phyloP scores from a whole-genome alignment of 257 asterid species.

The Buddleja alternifolia region DNA sequence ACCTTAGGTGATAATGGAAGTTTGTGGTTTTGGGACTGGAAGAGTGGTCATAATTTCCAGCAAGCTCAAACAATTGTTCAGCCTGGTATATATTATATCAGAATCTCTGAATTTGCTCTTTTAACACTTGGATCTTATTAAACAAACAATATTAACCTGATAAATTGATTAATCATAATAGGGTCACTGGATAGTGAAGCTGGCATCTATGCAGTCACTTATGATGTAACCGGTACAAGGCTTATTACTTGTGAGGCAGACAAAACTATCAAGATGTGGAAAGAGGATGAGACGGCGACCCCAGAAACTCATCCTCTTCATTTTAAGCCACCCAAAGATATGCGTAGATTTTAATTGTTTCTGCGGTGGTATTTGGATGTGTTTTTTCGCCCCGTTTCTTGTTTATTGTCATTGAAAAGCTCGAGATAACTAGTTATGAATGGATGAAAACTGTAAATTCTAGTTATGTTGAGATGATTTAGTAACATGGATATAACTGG shows the following conservation, averaged over 20 bases:
- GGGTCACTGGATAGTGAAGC: constrained; percentile 99
- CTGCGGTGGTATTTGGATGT: background rate
- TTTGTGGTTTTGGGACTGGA: constrained; percentile 99
- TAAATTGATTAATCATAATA: constrained; percentile 23
- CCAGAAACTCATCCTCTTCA: constrained; percentile 92
- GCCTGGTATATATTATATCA: constrained; percentile 62
- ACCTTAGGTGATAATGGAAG: constrained; percentile 93
- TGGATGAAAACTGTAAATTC: constrained; percentile 20
- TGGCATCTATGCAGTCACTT: constrained; percentile 74
- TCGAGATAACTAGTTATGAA: background rate
- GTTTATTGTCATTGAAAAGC: background rate
- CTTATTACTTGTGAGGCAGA: constrained; percentile 93
- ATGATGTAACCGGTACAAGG: constrained; percentile 78
- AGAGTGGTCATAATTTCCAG: constrained; percentile 96
- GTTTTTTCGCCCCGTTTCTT: background rate
- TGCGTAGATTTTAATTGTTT: constrained; percentile 66
- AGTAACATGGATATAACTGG: background rate
- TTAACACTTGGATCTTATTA: background rate
- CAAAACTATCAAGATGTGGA: constrained; percentile 99
- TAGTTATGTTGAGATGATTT: background rate
- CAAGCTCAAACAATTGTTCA: constrained; percentile 94
- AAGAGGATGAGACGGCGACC: constrained; percentile 83
- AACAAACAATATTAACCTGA: background rate
- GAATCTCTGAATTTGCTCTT: background rate
- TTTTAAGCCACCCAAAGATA: constrained; percentile 92